These are phyloP conservation scores for Hanseniaspora occidentalis DNA, from an alignment of 805 yeast genomes.

Conservation along the genomic window DNA sequence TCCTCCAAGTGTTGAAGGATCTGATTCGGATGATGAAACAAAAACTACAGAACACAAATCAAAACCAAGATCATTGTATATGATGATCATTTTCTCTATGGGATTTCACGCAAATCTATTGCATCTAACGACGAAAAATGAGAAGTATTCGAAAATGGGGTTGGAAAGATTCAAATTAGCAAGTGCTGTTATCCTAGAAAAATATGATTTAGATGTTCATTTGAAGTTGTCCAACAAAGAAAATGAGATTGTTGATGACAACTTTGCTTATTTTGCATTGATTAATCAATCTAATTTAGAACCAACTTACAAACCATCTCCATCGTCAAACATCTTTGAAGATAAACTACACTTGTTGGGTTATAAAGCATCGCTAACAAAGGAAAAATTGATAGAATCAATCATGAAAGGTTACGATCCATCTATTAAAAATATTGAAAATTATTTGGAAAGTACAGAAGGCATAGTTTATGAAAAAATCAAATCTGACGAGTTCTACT, in stretches of 20 bases:
- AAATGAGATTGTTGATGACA: neutral
- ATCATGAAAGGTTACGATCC: slow-evolving; percentile 20
- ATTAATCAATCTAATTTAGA: slow-evolving; percentile 21
- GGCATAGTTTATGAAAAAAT: too few relatives aligned
- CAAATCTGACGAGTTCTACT: too few relatives aligned
- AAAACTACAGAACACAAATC: slow-evolving; percentile 15
- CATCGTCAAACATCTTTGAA: slow-evolving; percentile 15
- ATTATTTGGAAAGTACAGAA: too few relatives aligned
- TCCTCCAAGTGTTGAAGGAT: too few relatives aligned
- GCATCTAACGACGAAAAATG: slow-evolving; percentile 56
- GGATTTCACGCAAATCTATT: slow-evolving; percentile 79
- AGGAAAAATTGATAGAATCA: slow-evolving; percentile 8
- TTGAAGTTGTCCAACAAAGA: slow-evolving; percentile 7
- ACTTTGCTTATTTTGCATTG: slow-evolving; percentile 17
- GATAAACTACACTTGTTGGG: slow-evolving; percentile 17
- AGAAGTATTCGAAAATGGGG: slow-evolving; percentile 54
- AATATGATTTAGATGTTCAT: slow-evolving; percentile 19
- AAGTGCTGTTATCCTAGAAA: slow-evolving; percentile 38
- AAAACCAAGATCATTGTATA: slow-evolving; percentile 10
- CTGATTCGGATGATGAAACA: too few relatives aligned
- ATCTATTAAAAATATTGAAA: slow-evolving; percentile 6
- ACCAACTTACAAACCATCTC: slow-evolving; percentile 19
- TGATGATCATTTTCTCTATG: slow-evolving; percentile 67
- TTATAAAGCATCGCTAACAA: slow-evolving; percentile 10
- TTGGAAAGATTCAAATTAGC: slow-evolving; percentile 57